Conservation (phyloP, 177 flowering plant genomes). For the Vitis hybrid region DNA sequence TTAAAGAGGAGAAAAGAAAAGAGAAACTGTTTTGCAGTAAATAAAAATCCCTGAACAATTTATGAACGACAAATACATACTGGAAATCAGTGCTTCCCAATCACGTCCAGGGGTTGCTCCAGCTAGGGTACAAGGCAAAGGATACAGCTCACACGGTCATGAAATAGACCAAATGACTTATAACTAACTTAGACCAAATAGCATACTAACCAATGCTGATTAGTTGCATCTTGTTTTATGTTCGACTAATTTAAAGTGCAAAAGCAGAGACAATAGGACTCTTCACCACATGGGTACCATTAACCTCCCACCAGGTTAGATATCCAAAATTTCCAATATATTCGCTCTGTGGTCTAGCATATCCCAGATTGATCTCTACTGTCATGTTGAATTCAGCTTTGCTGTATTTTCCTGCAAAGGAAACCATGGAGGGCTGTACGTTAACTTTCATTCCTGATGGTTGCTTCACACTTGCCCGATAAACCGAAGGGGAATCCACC, state of each 20-base stretch:
- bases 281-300: conserved; percentile 29
- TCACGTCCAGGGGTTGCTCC: neutral
- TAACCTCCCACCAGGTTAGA: conserved; percentile 26
- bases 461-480: conserved; percentile 14
- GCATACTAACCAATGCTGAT: too few relatives aligned
- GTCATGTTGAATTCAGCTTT: conserved; percentile 25
- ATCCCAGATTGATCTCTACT: conserved; percentile 16
- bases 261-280: conserved; percentile 27
- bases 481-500: conserved; percentile 13
- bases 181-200: too few relatives aligned
- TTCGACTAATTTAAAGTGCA: conserved; percentile 8
- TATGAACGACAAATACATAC: too few relatives aligned
- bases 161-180: too few relatives aligned
- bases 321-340: conserved; percentile 30
- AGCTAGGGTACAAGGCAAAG: conserved; percentile 4
- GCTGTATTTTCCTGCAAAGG: conserved; percentile 22
- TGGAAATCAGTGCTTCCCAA: conserved; percentile 1
- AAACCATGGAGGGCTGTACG: conserved; percentile 18
- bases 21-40: too few relatives aligned
- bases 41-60: too few relatives aligned
- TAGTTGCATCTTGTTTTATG: too few relatives aligned
- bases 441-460: conserved; percentile 22
- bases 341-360: conserved; percentile 10
- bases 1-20: conserved; percentile 9
- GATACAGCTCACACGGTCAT: neutral